Conservation (phyloP, 208 protist genomes). For the Crithidia fasciculata region DNA sequence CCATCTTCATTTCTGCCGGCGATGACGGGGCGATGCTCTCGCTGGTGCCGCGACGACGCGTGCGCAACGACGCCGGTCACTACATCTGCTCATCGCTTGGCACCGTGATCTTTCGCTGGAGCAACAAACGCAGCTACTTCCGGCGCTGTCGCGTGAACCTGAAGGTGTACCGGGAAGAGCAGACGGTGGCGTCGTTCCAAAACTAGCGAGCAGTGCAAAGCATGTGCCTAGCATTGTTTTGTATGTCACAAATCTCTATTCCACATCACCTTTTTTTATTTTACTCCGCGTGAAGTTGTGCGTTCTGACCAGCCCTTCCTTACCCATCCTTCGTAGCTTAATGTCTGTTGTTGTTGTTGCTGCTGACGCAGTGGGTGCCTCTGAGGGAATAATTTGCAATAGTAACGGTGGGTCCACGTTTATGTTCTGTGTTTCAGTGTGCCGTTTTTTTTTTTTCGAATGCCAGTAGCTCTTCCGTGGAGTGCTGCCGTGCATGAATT, state of each 20-base stretch:
- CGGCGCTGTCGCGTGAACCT: constrained; percentile 32
- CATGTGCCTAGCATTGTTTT: too few relatives aligned
- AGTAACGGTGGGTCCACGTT: background rate
- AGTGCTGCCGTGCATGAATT: too few relatives aligned
- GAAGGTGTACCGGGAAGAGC: constrained; percentile 43
- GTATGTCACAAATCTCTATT: too few relatives aligned
- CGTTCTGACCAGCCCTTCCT: too few relatives aligned
- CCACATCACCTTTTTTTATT: too few relatives aligned
- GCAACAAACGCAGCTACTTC: constrained; percentile 42
- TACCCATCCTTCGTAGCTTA: too few relatives aligned
- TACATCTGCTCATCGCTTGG: constrained; percentile 48
- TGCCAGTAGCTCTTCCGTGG: background rate
- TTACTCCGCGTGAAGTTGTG: too few relatives aligned
- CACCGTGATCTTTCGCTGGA: constrained; percentile 67
- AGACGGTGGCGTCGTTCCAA: background rate
- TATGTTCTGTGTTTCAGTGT: constrained; percentile 21
- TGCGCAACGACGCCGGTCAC: constrained; percentile 56
- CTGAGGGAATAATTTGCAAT: too few relatives aligned
- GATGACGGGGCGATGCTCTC: constrained; percentile 41
- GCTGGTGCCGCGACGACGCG: constrained; percentile 21
- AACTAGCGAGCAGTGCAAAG: background rate
- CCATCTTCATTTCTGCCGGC: constrained; percentile 44
- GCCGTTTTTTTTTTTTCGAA: constrained; percentile 20
- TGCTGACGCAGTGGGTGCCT: too few relatives aligned
- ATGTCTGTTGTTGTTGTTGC: too few relatives aligned